Conservation (phyloP, 495 filamentous ascomycete species). For the Aspergillus hancockii region DNA sequence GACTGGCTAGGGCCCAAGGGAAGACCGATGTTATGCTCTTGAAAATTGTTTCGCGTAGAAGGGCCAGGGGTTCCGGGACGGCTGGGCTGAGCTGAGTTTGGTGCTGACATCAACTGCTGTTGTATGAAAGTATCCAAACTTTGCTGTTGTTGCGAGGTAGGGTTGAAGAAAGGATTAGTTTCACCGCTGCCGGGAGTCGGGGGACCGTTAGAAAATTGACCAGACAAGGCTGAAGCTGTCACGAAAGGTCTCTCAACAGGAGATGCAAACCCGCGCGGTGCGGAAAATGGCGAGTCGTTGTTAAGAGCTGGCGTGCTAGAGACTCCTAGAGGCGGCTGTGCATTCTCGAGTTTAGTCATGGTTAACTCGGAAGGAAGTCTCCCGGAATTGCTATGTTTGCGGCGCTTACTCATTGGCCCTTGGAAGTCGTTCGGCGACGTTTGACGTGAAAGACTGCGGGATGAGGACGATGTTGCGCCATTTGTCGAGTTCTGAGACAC, state of each 20-base stretch:
- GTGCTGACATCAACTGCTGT: conserved; percentile 63
- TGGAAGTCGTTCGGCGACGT: conserved; percentile 65
- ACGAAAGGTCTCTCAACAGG: conserved; percentile 49
- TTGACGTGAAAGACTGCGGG: conserved; percentile 68
- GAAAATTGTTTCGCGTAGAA: conserved; percentile 47
- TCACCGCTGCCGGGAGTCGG: conserved; percentile 64
- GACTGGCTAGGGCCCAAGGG: conserved; percentile 34
- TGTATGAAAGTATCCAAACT: conserved; percentile 59
- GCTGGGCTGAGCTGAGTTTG: conserved; percentile 61
- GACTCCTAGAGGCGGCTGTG: conserved; percentile 36
- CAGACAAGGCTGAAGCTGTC: conserved; percentile 46
- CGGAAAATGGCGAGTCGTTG: conserved; percentile 40
- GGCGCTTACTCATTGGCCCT: conserved; percentile 66
- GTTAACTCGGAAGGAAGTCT: conserved; percentile 71
- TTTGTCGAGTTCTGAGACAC: conserved; percentile 36
- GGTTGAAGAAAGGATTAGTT: conserved; percentile 53
- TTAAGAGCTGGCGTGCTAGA: conserved; percentile 31
- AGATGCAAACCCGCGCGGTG: conserved; percentile 43
- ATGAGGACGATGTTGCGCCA: conserved; percentile 45
- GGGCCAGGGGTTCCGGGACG: conserved; percentile 45
- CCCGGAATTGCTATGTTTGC: conserved; percentile 67
- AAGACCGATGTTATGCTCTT: conserved; percentile 37
- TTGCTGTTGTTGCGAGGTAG: conserved; percentile 50
- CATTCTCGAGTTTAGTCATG: conserved; percentile 75
- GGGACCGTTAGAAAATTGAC: conserved; percentile 57